Percentiles rank a stretch among this genome's conserved stretches.
Conservation (phyloP, 805 yeast genomes). For the Limtongozyma cylindracea region DNA sequence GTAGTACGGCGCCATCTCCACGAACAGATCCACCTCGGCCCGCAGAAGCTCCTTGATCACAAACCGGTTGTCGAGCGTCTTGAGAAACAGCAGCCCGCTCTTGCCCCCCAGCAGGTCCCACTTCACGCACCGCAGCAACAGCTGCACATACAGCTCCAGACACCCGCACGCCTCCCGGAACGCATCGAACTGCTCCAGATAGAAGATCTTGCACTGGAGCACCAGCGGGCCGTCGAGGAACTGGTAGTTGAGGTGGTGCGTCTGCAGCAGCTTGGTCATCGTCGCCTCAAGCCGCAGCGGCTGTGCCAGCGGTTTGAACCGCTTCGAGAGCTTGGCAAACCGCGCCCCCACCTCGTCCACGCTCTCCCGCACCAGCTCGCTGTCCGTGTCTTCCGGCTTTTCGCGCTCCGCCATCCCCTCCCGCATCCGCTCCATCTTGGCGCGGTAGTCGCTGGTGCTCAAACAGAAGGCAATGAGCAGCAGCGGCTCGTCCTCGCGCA, state of each 20-base stretch:
- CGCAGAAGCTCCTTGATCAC: constrained; percentile 76
- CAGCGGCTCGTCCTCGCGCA: constrained; percentile 91
- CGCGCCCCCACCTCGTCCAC: constrained; percentile 7
- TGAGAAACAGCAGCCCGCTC: constrained; percentile 82
- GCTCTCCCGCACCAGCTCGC: constrained; percentile 10
- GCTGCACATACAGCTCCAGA: constrained; percentile 54
- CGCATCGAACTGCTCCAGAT: constrained; percentile 92
- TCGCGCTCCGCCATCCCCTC: constrained; percentile 2
- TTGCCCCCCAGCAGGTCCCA: constrained; percentile 97
- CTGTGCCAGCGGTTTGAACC: constrained; percentile 9
- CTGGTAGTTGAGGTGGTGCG: constrained; percentile 80
- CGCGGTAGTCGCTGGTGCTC: constrained; percentile 60
- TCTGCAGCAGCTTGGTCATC: constrained; percentile 50
- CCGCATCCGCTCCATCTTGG: constrained; percentile 22
- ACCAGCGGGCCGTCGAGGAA: constrained; percentile 67
- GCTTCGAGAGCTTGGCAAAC: constrained; percentile 15
- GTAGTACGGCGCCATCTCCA: constrained; percentile 87
- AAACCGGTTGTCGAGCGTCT: constrained; percentile 75
- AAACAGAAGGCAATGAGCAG: constrained; percentile 84
- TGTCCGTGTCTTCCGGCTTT: constrained; percentile 6
- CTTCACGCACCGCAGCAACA: constrained; percentile 76
- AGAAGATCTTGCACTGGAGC: constrained; percentile 81
- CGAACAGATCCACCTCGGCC: constrained; percentile 78
- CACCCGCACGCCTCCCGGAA: constrained; percentile 66
- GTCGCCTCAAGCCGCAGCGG: constrained; percentile 25